phyloP scores from a whole-genome alignment of 2,329 filamentous ascomycete species.

The Cladophialophora chaetospira region DNA sequence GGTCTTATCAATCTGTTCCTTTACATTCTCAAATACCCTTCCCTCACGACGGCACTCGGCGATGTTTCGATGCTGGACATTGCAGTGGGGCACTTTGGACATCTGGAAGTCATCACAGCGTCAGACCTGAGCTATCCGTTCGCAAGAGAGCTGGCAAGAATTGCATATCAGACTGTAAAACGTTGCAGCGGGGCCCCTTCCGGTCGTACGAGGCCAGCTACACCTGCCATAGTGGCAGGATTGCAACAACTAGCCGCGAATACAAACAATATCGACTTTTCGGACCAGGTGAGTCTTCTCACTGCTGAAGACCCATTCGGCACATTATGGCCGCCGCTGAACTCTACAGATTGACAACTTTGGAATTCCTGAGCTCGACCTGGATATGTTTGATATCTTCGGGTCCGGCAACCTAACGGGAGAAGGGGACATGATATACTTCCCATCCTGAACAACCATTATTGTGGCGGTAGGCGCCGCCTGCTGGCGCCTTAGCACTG shows the following conservation, averaged over 20 bases:
- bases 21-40: conserved; percentile 6
- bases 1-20: conserved; percentile 15
- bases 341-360: not conserved
- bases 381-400: not conserved
- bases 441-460: conserved; percentile 34
- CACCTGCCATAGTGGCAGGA: not conserved
- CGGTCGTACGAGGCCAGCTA: not conserved
- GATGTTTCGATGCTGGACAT: conserved; percentile 11
- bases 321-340: not conserved
- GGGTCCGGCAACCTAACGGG: conserved; percentile 38
- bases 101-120: conserved; percentile 8
- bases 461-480: no score
- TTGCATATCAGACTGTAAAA: not conserved
- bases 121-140: conserved; percentile 4
- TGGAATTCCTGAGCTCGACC: not conserved
- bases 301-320: not conserved
- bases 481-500: no score
- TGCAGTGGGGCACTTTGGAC: conserved; percentile 9
- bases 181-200: not conserved
- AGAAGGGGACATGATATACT: conserved; percentile 1
- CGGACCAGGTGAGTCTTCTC: not conserved
- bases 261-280: not conserved
- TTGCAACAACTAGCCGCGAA: not conserved
- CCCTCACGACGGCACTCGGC: not conserved
- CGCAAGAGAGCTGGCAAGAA: conserved; percentile 3